Evolutionary conservation across 2,329 filamentous ascomycete genomes (phyloP), one percentile per base, ranked within the genome.

Genomic region (Calcarisporium arbuscula): DNA sequence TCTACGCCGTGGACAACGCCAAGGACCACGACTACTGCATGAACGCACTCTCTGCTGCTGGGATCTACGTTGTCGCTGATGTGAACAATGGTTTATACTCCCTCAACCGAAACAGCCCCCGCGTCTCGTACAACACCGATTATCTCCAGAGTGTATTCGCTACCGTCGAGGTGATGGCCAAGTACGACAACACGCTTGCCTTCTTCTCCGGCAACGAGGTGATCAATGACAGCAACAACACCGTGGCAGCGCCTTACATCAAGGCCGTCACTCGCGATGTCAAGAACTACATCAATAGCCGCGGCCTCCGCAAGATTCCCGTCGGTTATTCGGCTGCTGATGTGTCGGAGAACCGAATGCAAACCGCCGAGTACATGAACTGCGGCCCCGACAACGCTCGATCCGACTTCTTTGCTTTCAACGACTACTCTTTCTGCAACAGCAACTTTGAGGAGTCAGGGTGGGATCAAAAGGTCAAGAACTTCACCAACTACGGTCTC

Each of bases 351-450:
- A 95, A 94, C 70, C 85, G 88, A 50, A 77, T 83, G 65, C 77
- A 95, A 66, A 87, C 87, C 58, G 88, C 89, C 30, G 55, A 80
- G 35, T 95, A 94, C 73, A 87, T 95, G 80, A 95, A 95, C 75
- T 95, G 89, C 56, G 89, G 89, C 42, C 68, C 76, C 35, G 85
- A 90, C 31, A 82, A 89, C 45, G 78, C 82, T 65, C 82, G 89
- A 48, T 85, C 81, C 50, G 88, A 95, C 62, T 90, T 90, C 67
- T 90, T 88, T 53, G 84, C 82, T 41, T 88, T 89, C 65, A 92
- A 92, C 65, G 85, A 90, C 64, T 90, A 90, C 66, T 89, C 85
- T 3, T 90, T 82, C 82, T 90, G 85, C 61, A 80, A 81, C 44
- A 80, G 79, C 30, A 70, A 77, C 47, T 89, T 83, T 66, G 58